phyloP scores from a whole-genome alignment of 2,329 filamentous ascomycete species.

The Microdochium trichocladiopsis region DNA sequence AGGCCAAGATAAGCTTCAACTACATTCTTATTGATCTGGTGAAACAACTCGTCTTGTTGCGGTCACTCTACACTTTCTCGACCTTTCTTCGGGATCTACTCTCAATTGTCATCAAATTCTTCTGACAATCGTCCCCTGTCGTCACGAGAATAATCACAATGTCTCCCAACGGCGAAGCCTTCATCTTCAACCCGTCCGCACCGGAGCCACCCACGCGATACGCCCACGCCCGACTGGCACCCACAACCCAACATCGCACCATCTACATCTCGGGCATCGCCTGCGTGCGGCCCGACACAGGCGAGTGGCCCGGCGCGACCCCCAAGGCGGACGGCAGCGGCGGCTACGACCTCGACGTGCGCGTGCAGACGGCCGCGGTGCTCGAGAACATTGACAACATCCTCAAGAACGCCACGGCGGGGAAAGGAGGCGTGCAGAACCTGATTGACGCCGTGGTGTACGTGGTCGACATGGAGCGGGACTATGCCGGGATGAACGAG shows the following conservation, averaged over 20 bases:
- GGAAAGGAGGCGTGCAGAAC: slow-evolving; percentile 26
- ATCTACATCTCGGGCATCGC: slow-evolving; percentile 32
- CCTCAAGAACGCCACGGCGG: slow-evolving; percentile 25
- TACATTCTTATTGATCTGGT: too few relatives aligned
- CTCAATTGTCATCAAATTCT: too few relatives aligned
- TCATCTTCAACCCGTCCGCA: slow-evolving; percentile 21
- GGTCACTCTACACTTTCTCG: too few relatives aligned
- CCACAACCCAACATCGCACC: slow-evolving; percentile 20
- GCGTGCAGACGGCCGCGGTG: slow-evolving; percentile 28
- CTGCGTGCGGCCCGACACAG: slow-evolving; percentile 20
- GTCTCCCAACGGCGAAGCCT: slow-evolving; percentile 24
- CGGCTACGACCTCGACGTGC: slow-evolving; percentile 21
- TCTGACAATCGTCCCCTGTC: too few relatives aligned
- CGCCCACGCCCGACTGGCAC: slow-evolving; percentile 23
- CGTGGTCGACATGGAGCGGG: slow-evolving; percentile 29
- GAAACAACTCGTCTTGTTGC: too few relatives aligned
- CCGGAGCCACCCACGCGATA: slow-evolving; percentile 18
- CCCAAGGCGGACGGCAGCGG: slow-evolving; percentile 26
- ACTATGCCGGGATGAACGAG: slow-evolving; percentile 36
- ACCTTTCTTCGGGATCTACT: too few relatives aligned
- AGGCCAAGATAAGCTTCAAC: too few relatives aligned
- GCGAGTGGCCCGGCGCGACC: slow-evolving; percentile 24
- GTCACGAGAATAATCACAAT: too few relatives aligned
- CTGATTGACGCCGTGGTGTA: slow-evolving; percentile 32
- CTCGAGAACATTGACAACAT: slow-evolving; percentile 27